Base-by-base conservation (phyloP, 768 basidiomycete species). In the Termitomyces titanicus region DNA sequence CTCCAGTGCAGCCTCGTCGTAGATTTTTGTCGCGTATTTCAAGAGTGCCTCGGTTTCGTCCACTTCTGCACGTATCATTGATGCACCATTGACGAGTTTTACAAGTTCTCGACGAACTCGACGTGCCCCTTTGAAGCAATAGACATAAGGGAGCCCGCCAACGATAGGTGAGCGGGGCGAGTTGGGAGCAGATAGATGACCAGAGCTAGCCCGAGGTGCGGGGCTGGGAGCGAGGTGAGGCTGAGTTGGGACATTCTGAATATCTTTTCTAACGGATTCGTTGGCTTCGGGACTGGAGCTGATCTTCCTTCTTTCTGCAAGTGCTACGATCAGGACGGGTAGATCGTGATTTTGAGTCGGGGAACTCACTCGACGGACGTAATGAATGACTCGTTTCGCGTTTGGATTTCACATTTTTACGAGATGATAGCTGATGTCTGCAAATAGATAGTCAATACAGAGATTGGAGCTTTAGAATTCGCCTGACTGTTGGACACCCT, bases 121-220 rank as follows among this genome's bases (percentile, higher is more conserved):
- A 27, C 64, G 65, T 33, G 64, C 53, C n/a, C 56, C 58, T 54
- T 65, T 63, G 38, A 56, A 40, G 38, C 61, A 54, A 25, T 61
- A 61, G 29, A 38, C 40, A 24, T 50, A 40, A 2, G 53, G 51
- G 10, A 47, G 55, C n/a, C 38, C 33, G 42, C 25, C 34, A 25
- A 24, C 22, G 33, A 27, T 7, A 7, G 44, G 34, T 11, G 42
- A 11, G 29, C 15, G 27, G 31, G 29, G 39, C 31, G 17, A 39
- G 2, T 17, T 39, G 18, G 46, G 38, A 22, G 3, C 37, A 31
- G 45, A 20, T 38, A 18, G 7, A 38, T 3, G 42, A 29, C 33
- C 11, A 22, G 37, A 22, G 8, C 9, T 47, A 1, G 20, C 11
- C 13, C 9, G 22, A 42, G 42, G 13, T 43, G 17, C 10, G 18